Base-by-base conservation (phyloP, 768 basidiomycete species). In the Leccinum uliginosum region DNA sequence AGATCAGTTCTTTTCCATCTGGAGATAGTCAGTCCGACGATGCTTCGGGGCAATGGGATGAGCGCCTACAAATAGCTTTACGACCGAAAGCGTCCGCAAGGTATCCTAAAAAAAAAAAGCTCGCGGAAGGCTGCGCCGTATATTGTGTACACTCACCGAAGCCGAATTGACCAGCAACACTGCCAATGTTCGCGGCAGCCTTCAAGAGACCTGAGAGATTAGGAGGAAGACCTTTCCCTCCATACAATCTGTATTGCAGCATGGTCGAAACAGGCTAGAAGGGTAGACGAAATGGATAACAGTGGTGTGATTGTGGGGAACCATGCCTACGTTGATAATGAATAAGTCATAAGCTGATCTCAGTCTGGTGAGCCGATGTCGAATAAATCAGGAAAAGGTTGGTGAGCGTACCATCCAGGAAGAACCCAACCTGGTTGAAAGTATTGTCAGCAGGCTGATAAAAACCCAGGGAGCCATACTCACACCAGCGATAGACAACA, bases 1-100 rank as follows among this genome's bases (percentile, higher is more conserved):
- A 73, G 81, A 90, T 86, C 51, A 91, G 79, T 64, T 91, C 89
- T 67, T 89, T 87, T 9, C 88, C 87, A 59, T 89, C 85, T 84
- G 65, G 47, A 29, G 51, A 10, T 27, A 11, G 32, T 62, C 44
- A 65, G 60, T n/a, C 11, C 52, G 17, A 43, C 6, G 19, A 29
- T 8, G 30, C 27, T 29, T 35, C 38, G 15, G 23, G 10, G 45
- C 6, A 19, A 50, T 15, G n/a, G 19, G 17, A 46, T 45, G 5
- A 23, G 6, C 0, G 57, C 76, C 53, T 47, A 85, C 83, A 88
- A 51, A 89, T 76, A 1, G 82, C 80, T 65, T 88, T 87, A 15
- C 88, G 82, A 6, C 88, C 88, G 3, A 87, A 63, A 11, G 83
- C 74, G 63, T 88, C 87, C 6, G 85, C 87, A 51, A 78, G 71